phyloP scores from a whole-genome alignment of 371 early-diverging fungal genomes.

The Funneliformis caledonium region DNA sequence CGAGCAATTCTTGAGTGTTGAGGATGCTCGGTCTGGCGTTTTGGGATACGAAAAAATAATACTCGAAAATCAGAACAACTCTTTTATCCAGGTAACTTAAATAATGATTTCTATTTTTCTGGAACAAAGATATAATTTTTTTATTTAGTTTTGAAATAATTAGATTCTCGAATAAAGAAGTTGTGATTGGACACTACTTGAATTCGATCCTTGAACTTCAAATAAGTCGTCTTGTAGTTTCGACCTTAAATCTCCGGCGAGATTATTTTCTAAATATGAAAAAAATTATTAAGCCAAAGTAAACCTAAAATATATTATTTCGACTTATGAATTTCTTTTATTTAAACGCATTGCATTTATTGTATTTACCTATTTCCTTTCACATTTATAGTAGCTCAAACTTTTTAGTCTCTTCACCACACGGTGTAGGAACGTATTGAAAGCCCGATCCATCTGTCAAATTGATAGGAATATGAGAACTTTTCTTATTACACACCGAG shows the following conservation, averaged over 20 bases:
- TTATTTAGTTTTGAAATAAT: not conserved
- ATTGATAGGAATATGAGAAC: not conserved
- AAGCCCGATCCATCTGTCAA: constrained; percentile 24
- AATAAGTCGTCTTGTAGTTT: not conserved
- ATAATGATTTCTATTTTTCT: too few species aligned
- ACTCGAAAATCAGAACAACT: not conserved
- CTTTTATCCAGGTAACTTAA: constrained; percentile 18
- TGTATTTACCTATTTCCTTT: not conserved
- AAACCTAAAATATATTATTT: not conserved
- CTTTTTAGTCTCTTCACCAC: constrained; percentile 6
- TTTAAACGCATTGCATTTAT: not conserved
- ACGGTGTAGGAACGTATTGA: not conserved
- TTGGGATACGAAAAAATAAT: not conserved
- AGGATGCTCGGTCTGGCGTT: not conserved
- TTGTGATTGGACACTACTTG: not conserved
- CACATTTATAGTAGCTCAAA: not conserved
- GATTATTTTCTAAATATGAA: not conserved
- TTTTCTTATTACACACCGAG: not conserved
- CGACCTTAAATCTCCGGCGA: not conserved
- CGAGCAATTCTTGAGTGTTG: too few species aligned
- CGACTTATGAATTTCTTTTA: not conserved
- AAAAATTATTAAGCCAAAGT: constrained; percentile 16
- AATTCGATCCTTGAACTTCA: not conserved
- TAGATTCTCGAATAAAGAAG: not conserved
- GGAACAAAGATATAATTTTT: not conserved